These are phyloP conservation scores for Starmerella sp. DNA, from an alignment of 805 yeast genomes.

Conservation along the genomic window DNA sequence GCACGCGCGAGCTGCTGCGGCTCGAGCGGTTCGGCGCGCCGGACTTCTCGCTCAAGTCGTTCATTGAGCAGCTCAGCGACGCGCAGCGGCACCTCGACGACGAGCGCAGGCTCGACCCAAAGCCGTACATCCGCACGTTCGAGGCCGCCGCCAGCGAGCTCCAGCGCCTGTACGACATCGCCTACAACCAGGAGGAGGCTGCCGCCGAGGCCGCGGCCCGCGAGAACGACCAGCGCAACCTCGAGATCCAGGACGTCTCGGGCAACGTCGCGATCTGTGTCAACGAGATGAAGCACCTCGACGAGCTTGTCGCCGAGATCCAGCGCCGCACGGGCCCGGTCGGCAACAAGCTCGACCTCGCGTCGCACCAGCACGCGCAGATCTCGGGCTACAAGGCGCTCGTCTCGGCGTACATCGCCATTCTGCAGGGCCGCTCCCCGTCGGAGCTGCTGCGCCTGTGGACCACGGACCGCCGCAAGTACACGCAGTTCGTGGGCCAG, in stretches of 20 bases:
- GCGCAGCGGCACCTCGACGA: constrained; percentile 39
- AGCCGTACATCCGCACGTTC: constrained; percentile 87
- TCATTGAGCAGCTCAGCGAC: constrained; percentile 66
- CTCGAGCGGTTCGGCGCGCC: constrained; percentile 26
- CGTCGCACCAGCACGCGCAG: constrained; percentile 59
- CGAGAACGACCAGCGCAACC: constrained; percentile 56
- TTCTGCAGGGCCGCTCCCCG: constrained; percentile 46
- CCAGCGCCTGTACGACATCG: constrained; percentile 47
- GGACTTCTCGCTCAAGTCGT: constrained; percentile 56
- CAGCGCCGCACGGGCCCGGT: constrained; percentile 25
- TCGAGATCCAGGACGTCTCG: constrained; percentile 48
- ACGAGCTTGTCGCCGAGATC: constrained; percentile 26
- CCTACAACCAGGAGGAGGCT: constrained; percentile 39
- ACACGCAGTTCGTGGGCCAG: constrained; percentile 61
- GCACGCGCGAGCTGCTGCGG: constrained; percentile 26
- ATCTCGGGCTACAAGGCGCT: constrained; percentile 61
- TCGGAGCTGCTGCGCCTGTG: constrained; percentile 48
- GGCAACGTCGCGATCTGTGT: constrained; percentile 34
- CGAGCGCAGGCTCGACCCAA: constrained; percentile 55
- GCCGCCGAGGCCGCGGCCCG: constrained; percentile 47
- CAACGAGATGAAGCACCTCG: constrained; percentile 30
- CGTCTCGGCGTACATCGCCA: constrained; percentile 65
- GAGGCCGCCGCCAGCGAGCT: constrained; percentile 73
- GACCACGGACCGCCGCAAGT: constrained; percentile 47
- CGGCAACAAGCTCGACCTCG: constrained; percentile 26